Evolutionary conservation across 2,329 filamentous ascomycete genomes (phyloP).

Genomic region (Hymenoscyphus scutula): DNA sequence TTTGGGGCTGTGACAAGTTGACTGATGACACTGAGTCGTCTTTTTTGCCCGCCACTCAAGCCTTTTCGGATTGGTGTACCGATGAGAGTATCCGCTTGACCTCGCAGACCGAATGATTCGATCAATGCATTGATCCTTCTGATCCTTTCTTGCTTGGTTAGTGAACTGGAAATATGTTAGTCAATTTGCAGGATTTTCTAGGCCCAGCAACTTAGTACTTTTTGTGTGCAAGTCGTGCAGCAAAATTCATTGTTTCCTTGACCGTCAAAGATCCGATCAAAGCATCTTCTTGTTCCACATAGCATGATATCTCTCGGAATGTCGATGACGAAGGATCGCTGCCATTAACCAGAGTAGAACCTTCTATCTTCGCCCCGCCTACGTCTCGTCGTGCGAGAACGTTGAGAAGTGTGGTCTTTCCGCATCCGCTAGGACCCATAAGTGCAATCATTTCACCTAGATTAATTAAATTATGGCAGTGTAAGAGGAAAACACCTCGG

Average conservation of each 20-base stretch:
- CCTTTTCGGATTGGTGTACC: constrained; percentile 82
- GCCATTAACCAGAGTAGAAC: constrained; percentile 63
- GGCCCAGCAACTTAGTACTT: constrained; percentile 40
- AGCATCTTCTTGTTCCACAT: constrained; percentile 87
- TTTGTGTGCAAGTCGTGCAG: constrained; percentile 63
- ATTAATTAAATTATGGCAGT: constrained; percentile 12
- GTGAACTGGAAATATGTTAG: constrained; percentile 31
- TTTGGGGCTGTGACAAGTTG: constrained; percentile 79
- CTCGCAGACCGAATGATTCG: constrained; percentile 68
- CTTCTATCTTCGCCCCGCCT: constrained; percentile 53
- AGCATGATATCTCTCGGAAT: constrained; percentile 67
- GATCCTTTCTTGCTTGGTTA: constrained; percentile 53
- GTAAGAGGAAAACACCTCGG: constrained; percentile 8
- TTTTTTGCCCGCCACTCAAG: constrained; percentile 81
- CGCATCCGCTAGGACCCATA: constrained; percentile 73
- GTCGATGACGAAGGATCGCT: constrained; percentile 46
- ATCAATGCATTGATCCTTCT: constrained; percentile 65
- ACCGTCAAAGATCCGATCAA: constrained; percentile 79
- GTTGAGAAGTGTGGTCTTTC: constrained; percentile 84
- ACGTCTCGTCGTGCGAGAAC: constrained; percentile 63
- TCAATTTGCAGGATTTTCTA: neutral
- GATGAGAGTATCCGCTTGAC: constrained; percentile 68
- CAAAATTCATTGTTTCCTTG: constrained; percentile 74
- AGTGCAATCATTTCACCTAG: constrained; percentile 71
- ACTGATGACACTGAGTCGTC: constrained; percentile 74